Evolutionary conservation across 2,329 filamentous ascomycete genomes (phyloP), one percentile per base, ranked within the genome.

Genomic region (Hysterium pulicare): DNA sequence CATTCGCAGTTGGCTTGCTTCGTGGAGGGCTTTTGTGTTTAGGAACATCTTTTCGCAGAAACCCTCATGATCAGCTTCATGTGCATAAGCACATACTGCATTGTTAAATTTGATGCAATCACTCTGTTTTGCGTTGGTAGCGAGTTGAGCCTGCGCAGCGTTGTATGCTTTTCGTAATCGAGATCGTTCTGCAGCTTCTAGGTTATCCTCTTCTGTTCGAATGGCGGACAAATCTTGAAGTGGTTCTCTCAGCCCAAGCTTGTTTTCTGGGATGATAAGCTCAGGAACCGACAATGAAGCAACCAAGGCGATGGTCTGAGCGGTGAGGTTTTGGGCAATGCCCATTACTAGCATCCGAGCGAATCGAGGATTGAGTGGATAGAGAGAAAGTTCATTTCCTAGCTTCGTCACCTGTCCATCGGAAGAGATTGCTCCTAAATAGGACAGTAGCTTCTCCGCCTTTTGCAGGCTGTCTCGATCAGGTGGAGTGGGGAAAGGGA

Each of bases 401-500:
- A 88, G 75, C 30, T 81, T 77, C 0, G 91, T 95, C 15, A 96
- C 83, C 54, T 85, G 80, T 0, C 89, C 88, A 8, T 78, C 75
- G 0, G 77, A 54, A 9, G 82, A 81, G 23, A 97, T 74, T 1
- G 91, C 93, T 0, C 88, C 88, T 3, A 98, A 77, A 61, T 95
- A 94, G 35, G 80, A 83, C 7, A 98, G 75, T 6, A 96, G 75
- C 58, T 85, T 89, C 69, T 98, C 93, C 0, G 93, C 90, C 59
- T 86, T 88, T 37, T 81, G 79, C 16, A 98, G 74, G 49, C 83
- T 87, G 40, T 82, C 75, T 11, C 83, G 78, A 55, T 90, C 84
- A 2, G 93, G 93, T 0, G 90, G 83, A 11, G 91, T 97, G 3
- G 93, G 93, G 63, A 97, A 98, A 0, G 94, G 93, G 63, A 98